Conservation (phyloP, 2,329 filamentous ascomycete species). For the Colletotrichum tanaceti region DNA sequence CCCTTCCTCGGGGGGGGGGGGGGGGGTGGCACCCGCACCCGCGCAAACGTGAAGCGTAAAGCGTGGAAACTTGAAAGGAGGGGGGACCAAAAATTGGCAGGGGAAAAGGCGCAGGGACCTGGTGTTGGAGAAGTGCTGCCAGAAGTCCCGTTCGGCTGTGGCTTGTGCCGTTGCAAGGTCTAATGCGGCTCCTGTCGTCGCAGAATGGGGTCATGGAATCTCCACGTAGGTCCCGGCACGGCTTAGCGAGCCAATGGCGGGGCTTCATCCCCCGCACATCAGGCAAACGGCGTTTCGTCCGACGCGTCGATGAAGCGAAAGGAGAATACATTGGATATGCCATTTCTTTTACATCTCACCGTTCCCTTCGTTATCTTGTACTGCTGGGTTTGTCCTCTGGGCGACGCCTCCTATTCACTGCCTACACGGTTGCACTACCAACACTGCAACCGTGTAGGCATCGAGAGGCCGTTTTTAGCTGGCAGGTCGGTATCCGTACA, state of each 20-base stretch:
- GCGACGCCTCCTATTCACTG: no score
- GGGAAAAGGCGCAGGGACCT: background rate
- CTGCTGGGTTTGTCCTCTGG: constrained; percentile 5
- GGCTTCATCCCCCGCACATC: constrained; percentile 43
- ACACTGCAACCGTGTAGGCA: background rate
- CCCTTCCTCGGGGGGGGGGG: no score
- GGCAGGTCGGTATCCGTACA: constrained; percentile 10
- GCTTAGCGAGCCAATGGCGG: constrained; percentile 44
- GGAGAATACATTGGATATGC: constrained; percentile 43
- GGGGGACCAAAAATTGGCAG: background rate
- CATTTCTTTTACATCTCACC: constrained; percentile 16
- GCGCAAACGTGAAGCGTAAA: background rate
- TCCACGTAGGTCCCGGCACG: constrained; percentile 40
- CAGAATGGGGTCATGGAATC: constrained; percentile 45
- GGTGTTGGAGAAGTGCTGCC: constrained; percentile 13
- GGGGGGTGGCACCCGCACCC: background rate
- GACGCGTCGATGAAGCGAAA: constrained; percentile 54
- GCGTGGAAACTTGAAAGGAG: no score
- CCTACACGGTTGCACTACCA: no score
- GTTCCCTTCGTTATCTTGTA: background rate
- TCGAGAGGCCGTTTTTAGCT: background rate
- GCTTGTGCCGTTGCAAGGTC: constrained; percentile 20
- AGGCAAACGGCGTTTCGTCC: constrained; percentile 54
- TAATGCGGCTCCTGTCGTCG: constrained; percentile 52
- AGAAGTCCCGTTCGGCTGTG: constrained; percentile 9